phyloP scores from a whole-genome alignment of 2,329 filamentous ascomycete species.

The Colletotrichum sp. region DNA sequence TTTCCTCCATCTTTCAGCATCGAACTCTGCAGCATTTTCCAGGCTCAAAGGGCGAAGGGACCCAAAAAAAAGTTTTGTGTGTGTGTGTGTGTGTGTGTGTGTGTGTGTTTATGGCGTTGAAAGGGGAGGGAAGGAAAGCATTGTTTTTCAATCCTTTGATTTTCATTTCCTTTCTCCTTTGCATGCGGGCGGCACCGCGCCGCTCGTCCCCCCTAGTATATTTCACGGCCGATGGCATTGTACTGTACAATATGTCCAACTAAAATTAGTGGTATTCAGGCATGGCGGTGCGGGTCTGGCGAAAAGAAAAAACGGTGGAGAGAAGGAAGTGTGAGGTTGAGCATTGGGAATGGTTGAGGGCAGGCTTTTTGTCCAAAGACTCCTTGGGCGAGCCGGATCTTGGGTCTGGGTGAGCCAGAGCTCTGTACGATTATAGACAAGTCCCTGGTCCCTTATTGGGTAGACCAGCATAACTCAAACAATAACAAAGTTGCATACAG shows the following conservation, averaged over 20 bases:
- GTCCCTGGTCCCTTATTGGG: background rate
- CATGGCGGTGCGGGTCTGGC: conserved; percentile 8
- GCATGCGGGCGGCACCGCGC: conserved; percentile 10
- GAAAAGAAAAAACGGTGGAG: background rate
- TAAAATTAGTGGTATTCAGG: conserved; percentile 14
- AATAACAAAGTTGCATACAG: background rate
- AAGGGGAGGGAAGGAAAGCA: conserved; percentile 8
- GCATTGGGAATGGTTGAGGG: background rate
- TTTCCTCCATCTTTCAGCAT: background rate
- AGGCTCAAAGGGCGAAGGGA: background rate
- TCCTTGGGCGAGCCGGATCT: background rate
- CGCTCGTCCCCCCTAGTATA: background rate
- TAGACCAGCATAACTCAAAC: background rate
- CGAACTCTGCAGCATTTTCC: conserved; percentile 5
- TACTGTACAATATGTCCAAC: conserved; percentile 6
- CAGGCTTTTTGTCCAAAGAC: background rate
- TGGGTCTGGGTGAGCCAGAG: background rate
- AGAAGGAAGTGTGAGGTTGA: background rate
- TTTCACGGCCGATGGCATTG: conserved; percentile 14
- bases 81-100: background rate
- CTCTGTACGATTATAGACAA: conserved; percentile 13
- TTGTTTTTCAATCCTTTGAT: background rate
- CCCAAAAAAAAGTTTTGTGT: background rate
- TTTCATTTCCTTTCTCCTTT: background rate
- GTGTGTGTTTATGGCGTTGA: background rate